A percentile compares a stretch with the other conserved stretches of the same genome.
Evolutionary conservation across 441 rosid species (phyloP).

Genomic region (Erodium trifolium): DNA sequence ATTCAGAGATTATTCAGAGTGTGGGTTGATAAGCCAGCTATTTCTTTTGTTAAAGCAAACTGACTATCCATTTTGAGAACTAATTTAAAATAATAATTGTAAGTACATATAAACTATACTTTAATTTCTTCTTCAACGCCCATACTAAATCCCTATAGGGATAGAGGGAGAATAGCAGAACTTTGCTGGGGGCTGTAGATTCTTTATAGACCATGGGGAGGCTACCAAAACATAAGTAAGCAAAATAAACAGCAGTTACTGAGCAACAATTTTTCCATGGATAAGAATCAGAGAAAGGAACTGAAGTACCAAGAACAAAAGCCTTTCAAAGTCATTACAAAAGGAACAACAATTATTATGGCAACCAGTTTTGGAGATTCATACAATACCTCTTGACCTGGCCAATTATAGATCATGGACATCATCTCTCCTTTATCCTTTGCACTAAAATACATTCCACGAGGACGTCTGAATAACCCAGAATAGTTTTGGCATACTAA

Average conservation of each 20-base stretch:
- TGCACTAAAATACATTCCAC: slow-evolving; percentile 99
- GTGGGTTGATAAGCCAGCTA: no score
- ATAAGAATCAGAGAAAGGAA: neutral
- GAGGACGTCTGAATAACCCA: slow-evolving; percentile 89
- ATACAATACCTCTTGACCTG: slow-evolving; percentile 51
- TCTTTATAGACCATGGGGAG: slow-evolving; percentile 4
- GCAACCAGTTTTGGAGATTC: slow-evolving; percentile 11
- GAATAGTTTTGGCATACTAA: slow-evolving; percentile 96
- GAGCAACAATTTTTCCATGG: neutral
- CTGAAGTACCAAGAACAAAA: neutral
- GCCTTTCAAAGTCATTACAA: neutral
- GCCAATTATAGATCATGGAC: slow-evolving; percentile 99
- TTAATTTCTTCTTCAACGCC: no score
- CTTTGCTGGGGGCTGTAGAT: neutral
- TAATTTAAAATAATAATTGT: no score
- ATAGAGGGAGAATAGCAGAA: neutral
- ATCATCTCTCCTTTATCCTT: slow-evolving; percentile 99
- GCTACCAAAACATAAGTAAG: neutral
- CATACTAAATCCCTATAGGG: no score
- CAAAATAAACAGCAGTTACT: neutral
- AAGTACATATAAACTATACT: no score
- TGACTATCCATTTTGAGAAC: no score
- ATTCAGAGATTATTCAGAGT: no score
- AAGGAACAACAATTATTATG: neutral
- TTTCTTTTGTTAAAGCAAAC: no score